Evolutionary conservation across 2,329 filamentous ascomycete species (phyloP).

Genomic region (Alternaria sp.): DNA sequence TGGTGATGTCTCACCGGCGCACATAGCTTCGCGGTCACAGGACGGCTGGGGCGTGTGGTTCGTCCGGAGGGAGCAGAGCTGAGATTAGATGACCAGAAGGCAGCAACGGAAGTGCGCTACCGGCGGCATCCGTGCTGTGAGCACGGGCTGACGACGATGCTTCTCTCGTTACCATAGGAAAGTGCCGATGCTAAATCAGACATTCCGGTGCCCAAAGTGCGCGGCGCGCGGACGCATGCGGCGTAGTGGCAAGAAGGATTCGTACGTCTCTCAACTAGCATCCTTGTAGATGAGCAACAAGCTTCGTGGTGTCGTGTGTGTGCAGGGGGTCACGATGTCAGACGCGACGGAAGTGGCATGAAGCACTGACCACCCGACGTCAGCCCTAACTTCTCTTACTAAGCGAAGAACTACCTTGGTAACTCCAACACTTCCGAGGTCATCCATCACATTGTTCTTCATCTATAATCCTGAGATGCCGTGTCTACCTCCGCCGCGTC

Average conservation of each 20-base stretch:
- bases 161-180: neutral
- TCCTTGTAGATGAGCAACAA: neutral
- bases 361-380: conserved; percentile 2
- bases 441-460: neutral
- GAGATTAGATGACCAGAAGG: conserved; percentile 2
- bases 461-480: too few relatives aligned
- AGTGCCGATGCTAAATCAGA: neutral
- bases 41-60: conserved; percentile 17
- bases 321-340: neutral
- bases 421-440: neutral
- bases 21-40: conserved; percentile 6
- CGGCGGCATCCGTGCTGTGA: conserved; percentile 6
- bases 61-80: neutral
- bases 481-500: too few relatives aligned
- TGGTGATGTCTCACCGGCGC: conserved; percentile 17
- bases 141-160: conserved; percentile 1
- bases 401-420: neutral
- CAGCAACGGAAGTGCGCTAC: conserved; percentile 9
- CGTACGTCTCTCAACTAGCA: neutral
- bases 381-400: conserved; percentile 7
- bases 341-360: neutral
- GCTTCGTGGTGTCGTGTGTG: neutral
- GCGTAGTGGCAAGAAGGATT: neutral
- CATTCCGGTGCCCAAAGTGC: neutral
- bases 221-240: neutral